Base-by-base conservation (phyloP, 371 early-diverging fungal species). In the Gilbertella persicaria region DNA sequence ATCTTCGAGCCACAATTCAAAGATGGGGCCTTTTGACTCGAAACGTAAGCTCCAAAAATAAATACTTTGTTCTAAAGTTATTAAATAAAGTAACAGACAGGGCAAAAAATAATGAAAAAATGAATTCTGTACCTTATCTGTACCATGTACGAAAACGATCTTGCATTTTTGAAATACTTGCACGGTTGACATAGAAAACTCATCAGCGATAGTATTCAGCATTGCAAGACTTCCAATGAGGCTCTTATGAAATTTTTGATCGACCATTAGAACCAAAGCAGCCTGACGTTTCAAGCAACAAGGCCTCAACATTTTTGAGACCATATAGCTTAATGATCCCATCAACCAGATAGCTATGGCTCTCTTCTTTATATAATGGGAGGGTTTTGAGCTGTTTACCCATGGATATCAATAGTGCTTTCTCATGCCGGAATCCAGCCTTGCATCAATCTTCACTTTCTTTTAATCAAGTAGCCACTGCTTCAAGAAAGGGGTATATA, bases 1-100 rank as follows among this genome's bases (percentile, higher is more conserved):
- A 33, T 51, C 40, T 45, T 51, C 58, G 14, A 50, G 45, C 58
- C 58, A 58, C 40, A 58, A 45, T 51, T 58, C 51, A 51, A 36
- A 58, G 33, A 50, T 49, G 12, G 19, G 41, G 25, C 41, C 51
- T 38, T 51, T 46, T 51, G 30, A 47, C 35, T 51, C 51, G 19
- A 58, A 51, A 3, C 58, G 45, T 19, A 58, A 24, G 51, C 51
- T 51, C 58, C 45, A 58, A 19, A 51, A 46, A 35, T 51, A 46
- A 1, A 51, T 38, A 19, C 40, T 46, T 44, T 55, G 40, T 28
- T 48, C 41, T 55, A 24, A 38, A 45, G 33, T 56, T 50, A 37
- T 37, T 43, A 49, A 23, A 47, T 44, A 39, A 50, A 24, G 26
- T 43, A 50, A 44, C 44, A 50, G 50, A 56, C 20, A 44, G 45